phyloP scores from a whole-genome alignment of 78 protist species.

The Planoprotostelium fungivorum region DNA sequence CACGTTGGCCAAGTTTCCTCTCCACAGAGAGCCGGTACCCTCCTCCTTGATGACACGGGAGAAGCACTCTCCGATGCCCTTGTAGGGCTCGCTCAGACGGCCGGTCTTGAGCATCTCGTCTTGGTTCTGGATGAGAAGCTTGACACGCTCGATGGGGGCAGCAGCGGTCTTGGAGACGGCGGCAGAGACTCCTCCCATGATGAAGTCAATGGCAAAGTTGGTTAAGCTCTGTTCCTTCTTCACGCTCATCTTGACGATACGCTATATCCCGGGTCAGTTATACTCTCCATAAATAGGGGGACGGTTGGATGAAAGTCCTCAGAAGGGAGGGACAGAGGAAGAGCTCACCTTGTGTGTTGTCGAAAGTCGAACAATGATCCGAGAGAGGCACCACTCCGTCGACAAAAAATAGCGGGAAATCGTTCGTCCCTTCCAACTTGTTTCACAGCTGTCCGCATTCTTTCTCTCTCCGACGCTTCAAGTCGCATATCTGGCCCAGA shows the following conservation, averaged over 20 bases:
- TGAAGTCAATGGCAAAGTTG: not conserved
- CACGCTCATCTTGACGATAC: not conserved
- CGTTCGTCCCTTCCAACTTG: too few relatives aligned
- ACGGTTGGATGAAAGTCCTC: too few relatives aligned
- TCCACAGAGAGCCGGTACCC: constrained; percentile 78
- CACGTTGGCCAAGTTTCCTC: constrained; percentile 94
- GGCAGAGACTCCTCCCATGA: not conserved
- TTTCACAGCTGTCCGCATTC: too few relatives aligned
- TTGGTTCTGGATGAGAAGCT: constrained; percentile 92
- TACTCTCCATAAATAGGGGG: too few relatives aligned
- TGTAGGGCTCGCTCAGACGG: constrained; percentile 68
- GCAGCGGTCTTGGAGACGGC: constrained; percentile 1
- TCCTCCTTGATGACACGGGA: constrained; percentile 86
- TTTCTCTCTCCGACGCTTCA: too few relatives aligned
- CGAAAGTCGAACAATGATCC: too few relatives aligned
- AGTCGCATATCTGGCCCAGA: too few relatives aligned
- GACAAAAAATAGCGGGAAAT: too few relatives aligned
- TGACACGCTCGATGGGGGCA: constrained; percentile 86
- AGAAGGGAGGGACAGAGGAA: too few relatives aligned
- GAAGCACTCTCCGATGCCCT: constrained; percentile 91
- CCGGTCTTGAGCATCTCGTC: constrained; percentile 28
- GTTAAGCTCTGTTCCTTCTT: not conserved
- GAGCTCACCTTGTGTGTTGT: too few relatives aligned
- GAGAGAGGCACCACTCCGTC: too few relatives aligned
- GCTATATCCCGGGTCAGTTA: too few relatives aligned